Evolutionary conservation across 2,329 filamentous ascomycete species (phyloP), one percentile per base, ranked within the genome.

Genomic region (Periconia sp.): DNA sequence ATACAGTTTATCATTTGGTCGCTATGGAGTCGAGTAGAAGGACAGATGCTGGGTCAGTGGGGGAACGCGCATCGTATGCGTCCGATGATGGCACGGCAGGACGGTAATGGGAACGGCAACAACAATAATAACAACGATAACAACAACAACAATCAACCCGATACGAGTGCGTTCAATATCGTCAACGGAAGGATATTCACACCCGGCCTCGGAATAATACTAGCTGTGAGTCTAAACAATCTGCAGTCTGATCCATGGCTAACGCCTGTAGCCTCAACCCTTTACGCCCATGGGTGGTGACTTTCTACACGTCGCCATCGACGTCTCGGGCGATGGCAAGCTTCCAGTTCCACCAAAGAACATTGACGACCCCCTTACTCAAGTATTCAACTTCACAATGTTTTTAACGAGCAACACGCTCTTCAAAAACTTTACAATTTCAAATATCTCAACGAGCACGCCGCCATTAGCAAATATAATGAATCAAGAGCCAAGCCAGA

Each of bases 151-250:
- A 52, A 55, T 16, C 40, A 51, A 1, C 52, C 54, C 5, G 59
- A 63, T 32, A 57, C 55, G 16, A 66, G 57, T 46, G 56, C 53
- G 47, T 86, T 86, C 56, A 82, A 78, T 15, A 78, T 83, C 37
- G 69, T 81, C 16, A 81, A 81, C 53, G 85, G 85, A 12, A 84
- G 88, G 56, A 80, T 89, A 40, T 87, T 80, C 57, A 89, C 85
- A 0, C 85, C 85, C 0, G 85, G 86, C 0, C 78, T 88, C 41
- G 84, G 79, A 17, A 79, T 88, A 42, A 71, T 88, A 24, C 79
- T 88, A 66, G 78, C 85, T 22, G 65, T 68, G 56, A 33, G 59
- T 52, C n/a, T n/a, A 13, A 22, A 18, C 28, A 13, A 13, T 33
- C 5, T 3, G 29, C 36, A 11, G 4, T 6, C 9, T 2, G 7